Conservation (phyloP, 202 grass and related monocot genomes). For the Elaeis oleifera region DNA sequence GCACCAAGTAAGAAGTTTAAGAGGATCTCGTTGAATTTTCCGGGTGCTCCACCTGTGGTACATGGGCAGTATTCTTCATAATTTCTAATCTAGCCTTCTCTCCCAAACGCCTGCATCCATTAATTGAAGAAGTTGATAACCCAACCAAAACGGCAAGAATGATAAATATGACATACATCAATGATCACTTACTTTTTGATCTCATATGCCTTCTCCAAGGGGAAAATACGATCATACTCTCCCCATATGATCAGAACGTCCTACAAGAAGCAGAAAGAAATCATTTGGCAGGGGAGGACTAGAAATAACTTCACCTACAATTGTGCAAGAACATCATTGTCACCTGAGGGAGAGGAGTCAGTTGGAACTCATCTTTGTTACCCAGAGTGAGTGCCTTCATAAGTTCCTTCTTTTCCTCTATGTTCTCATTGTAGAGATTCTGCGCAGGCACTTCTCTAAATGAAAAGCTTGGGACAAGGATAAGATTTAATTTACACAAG, state of each 20-base stretch:
- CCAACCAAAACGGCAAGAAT: too few species aligned
- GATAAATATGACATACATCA: too few species aligned
- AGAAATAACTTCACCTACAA: background rate
- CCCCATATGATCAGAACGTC: constrained; percentile 75
- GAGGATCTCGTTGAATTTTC: constrained; percentile 54
- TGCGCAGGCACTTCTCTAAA: constrained; percentile 4
- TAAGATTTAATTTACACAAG: too few species aligned
- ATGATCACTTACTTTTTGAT: constrained; percentile 37
- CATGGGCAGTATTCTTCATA: constrained; percentile 54
- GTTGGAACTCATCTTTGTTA: constrained; percentile 21
- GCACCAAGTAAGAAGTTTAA: constrained; percentile 49
- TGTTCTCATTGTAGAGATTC: constrained; percentile 34
- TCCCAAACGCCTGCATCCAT: constrained; percentile 55
- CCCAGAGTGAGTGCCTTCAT: constrained; percentile 34
- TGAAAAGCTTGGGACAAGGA: too few species aligned
- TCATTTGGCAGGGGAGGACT: background rate
- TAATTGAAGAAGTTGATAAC: background rate
- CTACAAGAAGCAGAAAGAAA: constrained; percentile 16
- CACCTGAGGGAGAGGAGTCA: constrained; percentile 22
- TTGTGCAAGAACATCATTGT: background rate
- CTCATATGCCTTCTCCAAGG: constrained; percentile 48
- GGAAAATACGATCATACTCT: constrained; percentile 72
- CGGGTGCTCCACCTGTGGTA: constrained; percentile 61
- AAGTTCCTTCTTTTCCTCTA: constrained; percentile 44
- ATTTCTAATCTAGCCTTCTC: constrained; percentile 52